A percentile compares a stretch with the other conserved stretches of the same genome.
Conservation (phyloP, 2,329 filamentous ascomycete species). For the Zasmidium cellare region DNA sequence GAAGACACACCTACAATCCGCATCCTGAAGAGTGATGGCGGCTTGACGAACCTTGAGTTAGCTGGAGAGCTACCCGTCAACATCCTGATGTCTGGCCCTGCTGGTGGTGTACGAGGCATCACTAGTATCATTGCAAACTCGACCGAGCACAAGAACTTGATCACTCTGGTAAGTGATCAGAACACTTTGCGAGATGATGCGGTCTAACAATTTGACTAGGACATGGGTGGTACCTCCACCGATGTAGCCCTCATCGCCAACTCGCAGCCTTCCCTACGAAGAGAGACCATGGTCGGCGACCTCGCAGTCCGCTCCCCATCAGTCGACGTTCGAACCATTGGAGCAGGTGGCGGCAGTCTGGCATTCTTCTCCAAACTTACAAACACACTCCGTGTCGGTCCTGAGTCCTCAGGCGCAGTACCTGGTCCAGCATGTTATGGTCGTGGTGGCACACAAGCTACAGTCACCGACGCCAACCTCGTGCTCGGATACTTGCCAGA, state of each 20-base stretch:
- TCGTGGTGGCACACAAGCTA: constrained; percentile 27
- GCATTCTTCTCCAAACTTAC: constrained; percentile 28
- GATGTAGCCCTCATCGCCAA: constrained; percentile 29
- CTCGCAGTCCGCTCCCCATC: constrained; percentile 27
- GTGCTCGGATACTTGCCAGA: constrained; percentile 30
- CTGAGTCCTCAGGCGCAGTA: constrained; percentile 25
- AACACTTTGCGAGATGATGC: too few relatives aligned
- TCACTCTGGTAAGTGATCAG: constrained; percentile 14
- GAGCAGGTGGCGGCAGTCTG: constrained; percentile 28
- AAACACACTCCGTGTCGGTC: constrained; percentile 28
- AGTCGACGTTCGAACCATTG: constrained; percentile 28
- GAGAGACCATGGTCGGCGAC: constrained; percentile 30
- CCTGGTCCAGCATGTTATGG: constrained; percentile 29
- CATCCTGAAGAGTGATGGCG: constrained; percentile 30
- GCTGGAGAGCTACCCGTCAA: constrained; percentile 27
- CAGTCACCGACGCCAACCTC: constrained; percentile 28
- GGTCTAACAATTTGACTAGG: constrained; percentile 4
- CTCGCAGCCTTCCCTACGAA: constrained; percentile 23
- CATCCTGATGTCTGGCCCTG: constrained; percentile 31
- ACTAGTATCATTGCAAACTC: constrained; percentile 30
- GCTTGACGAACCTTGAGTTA: constrained; percentile 26
- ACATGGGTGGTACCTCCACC: constrained; percentile 29
- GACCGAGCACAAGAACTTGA: constrained; percentile 28
- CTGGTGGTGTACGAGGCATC: constrained; percentile 27
- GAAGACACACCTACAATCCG: constrained; percentile 25